Evolutionary conservation across 2,329 filamentous ascomycete genomes (phyloP), one percentile per base, ranked within the genome.

Genomic region (Helminthosporium solani): DNA sequence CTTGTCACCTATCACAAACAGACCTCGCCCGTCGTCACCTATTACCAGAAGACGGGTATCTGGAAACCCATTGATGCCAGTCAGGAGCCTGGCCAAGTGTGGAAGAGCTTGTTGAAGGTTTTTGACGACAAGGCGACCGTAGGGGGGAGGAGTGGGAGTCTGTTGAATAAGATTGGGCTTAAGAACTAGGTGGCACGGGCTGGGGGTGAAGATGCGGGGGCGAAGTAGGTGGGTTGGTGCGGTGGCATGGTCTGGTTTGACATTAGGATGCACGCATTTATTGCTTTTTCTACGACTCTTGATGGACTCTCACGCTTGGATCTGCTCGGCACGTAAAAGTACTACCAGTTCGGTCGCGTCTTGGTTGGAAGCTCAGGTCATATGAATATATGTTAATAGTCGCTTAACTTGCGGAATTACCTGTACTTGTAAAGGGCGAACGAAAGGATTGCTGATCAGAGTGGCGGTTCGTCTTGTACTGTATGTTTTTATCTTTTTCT

Each of bases 11-110:
- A 99, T 76, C 94, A 99, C 78, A 78, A 83, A 58, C 94, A 99
- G 83, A 99, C 94, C 27, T 76, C 84, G 35, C 94, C 94, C 16
- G 94, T 99, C 40, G 91, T 96, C 53, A 81, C 84, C 48, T 99
- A 99, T 81, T 99, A 99, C 83, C 88, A 95, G 77, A 90, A 90
- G 76, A 95, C 88, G 40, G 91, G 91, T 60, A 96, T 99, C 79
- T 99, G 94, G 94, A 87, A 86, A 73, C 87, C 87, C 53, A 83
- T 99, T 64, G 94, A 99, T 71, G 94, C 94, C 56, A 95, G 88
- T 78, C 90, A 99, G 79, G 86, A 96, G 76, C 94, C 94, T 16
- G 88, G 89, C 38, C 86, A 91, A 73, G 94, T 99, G 52, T 99
- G 94, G 94, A 91, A 90, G 80, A 89, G 85, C 71, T 78, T 99